Percentiles rank a stretch among this genome's conserved stretches.
phyloP scores from a whole-genome alignment of 2,329 filamentous ascomycete genomes.

The Lecanoromycetidae sp. region DNA sequence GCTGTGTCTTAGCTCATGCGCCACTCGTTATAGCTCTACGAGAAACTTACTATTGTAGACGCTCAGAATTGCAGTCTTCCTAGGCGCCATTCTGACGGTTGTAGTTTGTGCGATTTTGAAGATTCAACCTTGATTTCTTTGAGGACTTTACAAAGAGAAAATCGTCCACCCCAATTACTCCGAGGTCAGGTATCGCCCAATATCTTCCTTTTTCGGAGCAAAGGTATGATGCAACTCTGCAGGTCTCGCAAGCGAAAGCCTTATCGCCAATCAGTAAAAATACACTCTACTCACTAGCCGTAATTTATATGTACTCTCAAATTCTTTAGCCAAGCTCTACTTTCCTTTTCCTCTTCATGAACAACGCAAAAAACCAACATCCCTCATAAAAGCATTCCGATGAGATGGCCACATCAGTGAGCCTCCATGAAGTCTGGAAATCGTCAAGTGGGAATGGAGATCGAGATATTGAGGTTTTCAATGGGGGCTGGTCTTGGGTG shows the following conservation, averaged over 20 bases:
- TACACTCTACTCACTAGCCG: neutral
- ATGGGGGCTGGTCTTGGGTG: conserved; percentile 49
- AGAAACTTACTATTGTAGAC: too few relatives aligned
- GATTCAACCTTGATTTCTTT: too few relatives aligned
- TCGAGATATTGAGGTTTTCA: conserved; percentile 27
- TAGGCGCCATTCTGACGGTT: too few relatives aligned
- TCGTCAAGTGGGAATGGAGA: conserved; percentile 47
- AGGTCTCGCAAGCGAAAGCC: neutral
- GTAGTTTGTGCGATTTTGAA: too few relatives aligned
- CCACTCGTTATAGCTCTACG: too few relatives aligned
- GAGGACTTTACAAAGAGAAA: too few relatives aligned
- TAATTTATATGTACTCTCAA: neutral
- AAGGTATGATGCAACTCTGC: neutral
- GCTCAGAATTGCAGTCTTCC: too few relatives aligned
- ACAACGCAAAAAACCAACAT: conserved; percentile 47
- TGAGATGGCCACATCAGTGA: conserved; percentile 34
- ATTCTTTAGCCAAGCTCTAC: neutral
- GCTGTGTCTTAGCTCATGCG: too few relatives aligned
- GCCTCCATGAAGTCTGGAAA: conserved; percentile 46
- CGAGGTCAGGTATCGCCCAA: too few relatives aligned
- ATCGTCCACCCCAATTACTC: too few relatives aligned
- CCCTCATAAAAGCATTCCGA: conserved; percentile 47
- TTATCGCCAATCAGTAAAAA: neutral
- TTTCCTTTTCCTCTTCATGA: conserved; percentile 36
- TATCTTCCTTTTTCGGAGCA: too few relatives aligned